Percentiles rank a stretch among this genome's conserved stretches.
phyloP scores from a whole-genome alignment of 2,329 filamentous ascomycete genomes.

The Aspergillus hiratsukae region DNA sequence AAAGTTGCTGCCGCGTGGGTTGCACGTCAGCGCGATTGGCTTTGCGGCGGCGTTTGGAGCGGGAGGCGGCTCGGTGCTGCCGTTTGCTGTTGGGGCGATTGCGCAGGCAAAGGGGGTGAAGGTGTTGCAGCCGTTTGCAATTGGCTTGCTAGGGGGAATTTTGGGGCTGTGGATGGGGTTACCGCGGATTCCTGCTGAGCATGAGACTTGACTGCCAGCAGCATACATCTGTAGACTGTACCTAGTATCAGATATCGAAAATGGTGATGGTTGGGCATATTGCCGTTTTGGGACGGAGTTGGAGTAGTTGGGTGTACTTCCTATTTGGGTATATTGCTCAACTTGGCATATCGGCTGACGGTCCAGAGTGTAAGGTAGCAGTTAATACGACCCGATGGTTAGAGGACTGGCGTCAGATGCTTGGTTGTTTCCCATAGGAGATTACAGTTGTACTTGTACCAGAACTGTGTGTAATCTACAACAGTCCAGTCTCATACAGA shows the following conservation, averaged over 20 bases:
- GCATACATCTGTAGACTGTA: no score
- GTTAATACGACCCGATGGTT: no score
- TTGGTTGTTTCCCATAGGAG: no score
- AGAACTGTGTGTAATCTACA: no score
- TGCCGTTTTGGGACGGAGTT: background rate
- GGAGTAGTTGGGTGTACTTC: background rate
- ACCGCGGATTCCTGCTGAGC: conserved; percentile 18
- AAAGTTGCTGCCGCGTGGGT: conserved; percentile 65
- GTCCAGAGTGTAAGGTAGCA: no score
- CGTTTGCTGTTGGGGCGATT: conserved; percentile 44
- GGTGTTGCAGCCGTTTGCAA: conserved; percentile 56
- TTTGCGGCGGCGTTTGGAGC: conserved; percentile 76
- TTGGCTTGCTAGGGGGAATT: conserved; percentile 45
- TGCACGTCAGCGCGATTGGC: conserved; percentile 76
- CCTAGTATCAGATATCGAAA: background rate
- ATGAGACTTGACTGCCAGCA: background rate
- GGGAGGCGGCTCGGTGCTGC: conserved; percentile 54
- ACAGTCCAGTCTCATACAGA: no score
- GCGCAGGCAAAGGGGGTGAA: conserved; percentile 54
- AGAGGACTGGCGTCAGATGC: no score
- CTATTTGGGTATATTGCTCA: background rate
- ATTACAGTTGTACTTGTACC: no score
- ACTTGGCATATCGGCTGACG: background rate
- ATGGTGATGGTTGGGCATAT: background rate
- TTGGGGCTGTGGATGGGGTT: conserved; percentile 47